Base-by-base conservation (phyloP, 192 early-diverging fungal species). In the Podochytrium sp. region DNA sequence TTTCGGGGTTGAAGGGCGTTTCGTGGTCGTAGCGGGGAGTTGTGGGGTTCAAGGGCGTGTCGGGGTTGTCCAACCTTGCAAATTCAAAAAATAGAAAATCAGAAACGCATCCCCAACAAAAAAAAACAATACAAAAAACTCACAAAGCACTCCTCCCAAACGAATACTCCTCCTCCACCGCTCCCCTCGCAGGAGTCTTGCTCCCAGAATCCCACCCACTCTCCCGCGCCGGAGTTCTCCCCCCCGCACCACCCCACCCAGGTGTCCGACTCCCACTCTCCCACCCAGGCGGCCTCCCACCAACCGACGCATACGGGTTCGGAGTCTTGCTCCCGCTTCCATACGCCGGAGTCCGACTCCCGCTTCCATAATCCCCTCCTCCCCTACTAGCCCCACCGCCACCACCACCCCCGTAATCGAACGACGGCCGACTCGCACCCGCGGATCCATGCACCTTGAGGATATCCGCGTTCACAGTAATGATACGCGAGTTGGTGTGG, bases 401-500 rank as follows among this genome's bases (percentile, higher is more conserved):
- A 49, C 39, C 34, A 68, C 75, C 42, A 65, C 42, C 25, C 52
- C 27, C 33, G 16, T 37, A 70, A 25, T 77, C 77, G 34, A 42
- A 55, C 32, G 25, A 53, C 35, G 65, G 65, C n/a, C 65, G 69
- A 50, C 14, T 52, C 59, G 35, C 41, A 55, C 43, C 81, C 64
- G 37, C 37, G 16, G 51, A 57, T 4, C 81, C 91, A 30, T 87
- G 80, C 3, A 93, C 83, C 25, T 84, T 76, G n/a, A 98, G 78
- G 61, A 93, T 92, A 41, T 87, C 85, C 65, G 89, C 90, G 29
- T 90, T 89, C 1, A 98, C 90, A n/a, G 82, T 91, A 32, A 99
- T 85, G 27, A 93, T 85, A 12, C 88, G 84, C 30, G 87, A 89
- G 75, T 91, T 95, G 32, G 96, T 97, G 79, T 98, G 96, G 30